These are phyloP conservation scores for Solanum chilense DNA, from an alignment of 257 asterid species.

Conservation along the genomic window DNA sequence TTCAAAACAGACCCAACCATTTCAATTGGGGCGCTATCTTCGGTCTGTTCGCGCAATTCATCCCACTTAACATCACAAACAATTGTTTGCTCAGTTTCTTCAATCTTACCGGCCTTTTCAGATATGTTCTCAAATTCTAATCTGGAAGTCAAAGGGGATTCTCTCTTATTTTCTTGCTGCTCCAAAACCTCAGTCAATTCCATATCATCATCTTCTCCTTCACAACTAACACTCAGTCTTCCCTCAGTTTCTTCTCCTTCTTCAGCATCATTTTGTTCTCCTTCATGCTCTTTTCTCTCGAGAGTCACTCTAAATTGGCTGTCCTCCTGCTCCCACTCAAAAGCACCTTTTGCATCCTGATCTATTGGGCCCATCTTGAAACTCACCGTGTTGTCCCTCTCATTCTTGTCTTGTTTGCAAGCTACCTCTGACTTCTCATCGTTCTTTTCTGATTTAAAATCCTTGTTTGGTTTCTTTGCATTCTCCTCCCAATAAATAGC, in stretches of 20 bases:
- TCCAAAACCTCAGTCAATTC: constrained; percentile 10
- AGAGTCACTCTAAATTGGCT: constrained; percentile 4
- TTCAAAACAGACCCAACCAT: constrained; percentile 5
- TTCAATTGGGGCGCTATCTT: constrained; percentile 20
- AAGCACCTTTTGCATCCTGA: constrained; percentile 12
- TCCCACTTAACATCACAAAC: constrained; percentile 18
- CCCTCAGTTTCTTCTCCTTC: constrained; percentile 14
- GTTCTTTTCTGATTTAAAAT: constrained; percentile 1
- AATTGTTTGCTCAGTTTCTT: constrained; percentile 6
- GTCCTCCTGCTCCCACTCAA: constrained; percentile 17
- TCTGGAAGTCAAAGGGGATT: not conserved
- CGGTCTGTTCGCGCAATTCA: constrained; percentile 14
- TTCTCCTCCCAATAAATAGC: not conserved
- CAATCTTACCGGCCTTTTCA: constrained; percentile 10
- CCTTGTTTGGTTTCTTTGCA: constrained; percentile 9
- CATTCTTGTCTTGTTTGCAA: constrained; percentile 15
- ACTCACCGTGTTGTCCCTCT: constrained; percentile 3
- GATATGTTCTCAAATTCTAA: constrained; percentile 13
- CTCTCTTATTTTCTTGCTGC: constrained; percentile 3
- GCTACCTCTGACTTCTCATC: constrained; percentile 9
- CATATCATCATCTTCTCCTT: constrained; percentile 7
- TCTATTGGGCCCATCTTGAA: constrained; percentile 2
- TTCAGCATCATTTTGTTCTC: constrained; percentile 7
- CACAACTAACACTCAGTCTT: constrained; percentile 10
- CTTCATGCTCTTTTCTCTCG: constrained; percentile 2